Evolutionary conservation across 1,139 yeast genomes (phyloP), one percentile per base, ranked within the genome.

Genomic region (Yamadazyma kanchanaburiensis): DNA sequence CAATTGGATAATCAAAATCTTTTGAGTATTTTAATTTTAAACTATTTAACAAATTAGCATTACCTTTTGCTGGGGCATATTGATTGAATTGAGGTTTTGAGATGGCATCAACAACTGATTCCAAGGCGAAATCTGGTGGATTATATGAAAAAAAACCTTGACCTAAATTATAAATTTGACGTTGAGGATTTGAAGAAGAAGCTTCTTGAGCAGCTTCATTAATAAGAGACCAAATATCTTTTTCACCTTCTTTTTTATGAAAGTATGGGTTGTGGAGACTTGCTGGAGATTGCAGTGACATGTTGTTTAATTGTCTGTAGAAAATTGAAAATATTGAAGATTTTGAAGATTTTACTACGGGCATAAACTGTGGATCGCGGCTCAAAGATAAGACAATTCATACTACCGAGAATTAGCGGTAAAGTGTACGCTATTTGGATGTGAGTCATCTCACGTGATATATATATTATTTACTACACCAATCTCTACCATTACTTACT

Each of bases 101-200:
- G 32, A 89, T 66, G 0, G 96, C 91, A 26, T 73, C 69, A 42
- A 76, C 72, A n/a, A 91, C 94, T 3, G 96, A 94, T 11, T 76
- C 69, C 38, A 84, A 67, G 10, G 95, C 96, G 59, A 91, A 91
- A 13, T 76, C 75, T 1, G 98, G 98, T 3, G 97, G 96, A 23
- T 88, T 75, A 55, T 89, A 91, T 2, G 96, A 86, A 66, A 91
- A 91, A 59, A 91, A 91, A 1, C 98, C 98, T 57, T 91, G 98
- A 22, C 98, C 98, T 38, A 91, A 71, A 48, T 91, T 91, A 42
- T 81, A 80, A 33, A 89, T 77, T 27, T 86, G 82, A 42, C 80
- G 69, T 12, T 87, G 87, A 18, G 77, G 61, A 33, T 74, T 76
- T 25, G 58, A 60, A 31, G 75, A 77, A 10, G 94, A 86, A 5